Conservation (phyloP, 441 rosid species). For the Capsella rubella region DNA sequence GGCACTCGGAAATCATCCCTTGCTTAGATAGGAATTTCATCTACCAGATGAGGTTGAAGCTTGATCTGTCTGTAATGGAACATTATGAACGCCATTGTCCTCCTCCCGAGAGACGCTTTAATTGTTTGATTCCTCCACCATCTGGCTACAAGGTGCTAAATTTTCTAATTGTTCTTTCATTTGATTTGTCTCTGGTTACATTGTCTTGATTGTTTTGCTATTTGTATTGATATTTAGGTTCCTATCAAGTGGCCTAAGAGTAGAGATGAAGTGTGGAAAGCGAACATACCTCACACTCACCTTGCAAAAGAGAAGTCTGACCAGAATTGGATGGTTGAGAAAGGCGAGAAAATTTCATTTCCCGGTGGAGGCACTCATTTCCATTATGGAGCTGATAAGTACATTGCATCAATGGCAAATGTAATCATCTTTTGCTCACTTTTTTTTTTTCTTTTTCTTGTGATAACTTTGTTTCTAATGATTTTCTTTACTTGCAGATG, state of each 20-base stretch:
- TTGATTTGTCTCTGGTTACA: neutral
- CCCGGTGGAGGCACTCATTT: conserved; percentile 99
- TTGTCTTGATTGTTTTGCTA: conserved; percentile 7
- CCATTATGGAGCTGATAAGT: conserved; percentile 98
- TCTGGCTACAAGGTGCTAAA: conserved; percentile 83
- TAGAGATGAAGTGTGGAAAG: conserved; percentile 99
- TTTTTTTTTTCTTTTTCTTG: neutral
- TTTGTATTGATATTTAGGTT: conserved; percentile 53
- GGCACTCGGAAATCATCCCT: conserved; percentile 95
- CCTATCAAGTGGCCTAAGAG: conserved; percentile 99
- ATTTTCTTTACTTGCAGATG: conserved; percentile 60
- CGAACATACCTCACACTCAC: conserved; percentile 98
- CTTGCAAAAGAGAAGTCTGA: conserved; percentile 98
- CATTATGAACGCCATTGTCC: conserved; percentile 99
- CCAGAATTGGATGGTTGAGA: conserved; percentile 99
- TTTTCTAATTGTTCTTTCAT: conserved; percentile 3
- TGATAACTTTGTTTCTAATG: conserved; percentile 7
- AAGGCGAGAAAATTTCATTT: conserved; percentile 89
- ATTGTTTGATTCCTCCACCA: conserved; percentile 99
- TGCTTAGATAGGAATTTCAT: conserved; percentile 93
- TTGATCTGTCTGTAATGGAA: conserved; percentile 95
- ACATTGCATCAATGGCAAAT: conserved; percentile 93
- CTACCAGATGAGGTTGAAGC: conserved; percentile 95
- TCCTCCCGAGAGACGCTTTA: conserved; percentile 85
- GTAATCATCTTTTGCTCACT: conserved; percentile 53